Conservation (phyloP, 305 asterid genomes). For the Euphrasia arctica region DNA sequence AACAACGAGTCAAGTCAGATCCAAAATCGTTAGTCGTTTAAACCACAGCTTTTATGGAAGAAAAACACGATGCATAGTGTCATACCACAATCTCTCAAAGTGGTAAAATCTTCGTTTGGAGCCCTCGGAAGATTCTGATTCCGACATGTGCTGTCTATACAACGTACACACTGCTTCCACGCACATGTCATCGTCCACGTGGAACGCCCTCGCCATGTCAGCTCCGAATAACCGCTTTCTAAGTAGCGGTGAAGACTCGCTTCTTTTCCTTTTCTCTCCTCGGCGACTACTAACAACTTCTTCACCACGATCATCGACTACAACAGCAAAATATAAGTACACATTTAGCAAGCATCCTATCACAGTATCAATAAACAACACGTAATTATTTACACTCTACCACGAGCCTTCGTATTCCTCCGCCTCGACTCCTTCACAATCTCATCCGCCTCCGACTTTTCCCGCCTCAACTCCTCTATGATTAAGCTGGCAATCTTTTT, state of each 20-base stretch:
- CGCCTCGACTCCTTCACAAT: slow-evolving; percentile 13
- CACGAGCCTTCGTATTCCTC: slow-evolving; percentile 11
- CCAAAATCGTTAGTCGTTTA: too few relatives aligned
- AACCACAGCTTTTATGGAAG: too few relatives aligned
- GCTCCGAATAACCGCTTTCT: not conserved
- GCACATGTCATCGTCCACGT: not conserved
- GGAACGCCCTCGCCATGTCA: not conserved
- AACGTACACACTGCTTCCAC: not conserved
- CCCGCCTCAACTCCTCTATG: slow-evolving; percentile 5
- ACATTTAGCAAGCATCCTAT: not conserved
- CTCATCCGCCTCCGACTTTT: not conserved
- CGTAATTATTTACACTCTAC: not conserved
- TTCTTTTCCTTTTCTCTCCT: too few relatives aligned
- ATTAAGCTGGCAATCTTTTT: not conserved
- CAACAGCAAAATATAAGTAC: not conserved
- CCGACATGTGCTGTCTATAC: not conserved
- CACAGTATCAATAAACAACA: not conserved
- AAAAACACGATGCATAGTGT: too few relatives aligned
- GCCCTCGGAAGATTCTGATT: not conserved
- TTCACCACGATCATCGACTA: too few relatives aligned
- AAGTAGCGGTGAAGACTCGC: too few relatives aligned
- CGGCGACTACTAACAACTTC: too few relatives aligned
- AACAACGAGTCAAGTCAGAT: too few relatives aligned
- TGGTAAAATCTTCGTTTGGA: not conserved
- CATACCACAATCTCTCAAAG: not conserved